Conservation (phyloP, 1,139 yeast species). For the Magnusiomyces paraingens region DNA sequence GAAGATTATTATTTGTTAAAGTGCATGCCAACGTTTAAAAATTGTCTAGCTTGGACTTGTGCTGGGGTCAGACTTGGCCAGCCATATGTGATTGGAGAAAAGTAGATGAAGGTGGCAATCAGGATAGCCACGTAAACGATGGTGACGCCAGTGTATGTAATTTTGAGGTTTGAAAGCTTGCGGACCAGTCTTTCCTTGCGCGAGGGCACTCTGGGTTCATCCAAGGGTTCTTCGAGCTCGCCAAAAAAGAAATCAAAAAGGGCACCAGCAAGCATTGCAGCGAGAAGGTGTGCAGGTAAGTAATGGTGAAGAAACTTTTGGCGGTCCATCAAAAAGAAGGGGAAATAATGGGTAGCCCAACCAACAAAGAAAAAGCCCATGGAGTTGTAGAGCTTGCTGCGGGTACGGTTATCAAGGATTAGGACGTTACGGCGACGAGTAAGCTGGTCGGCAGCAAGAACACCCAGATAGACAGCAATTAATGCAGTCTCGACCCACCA, state of each 20-base stretch:
- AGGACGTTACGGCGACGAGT: slow-evolving; percentile 64
- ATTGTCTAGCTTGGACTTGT: slow-evolving; percentile 67
- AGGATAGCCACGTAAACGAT: slow-evolving; percentile 43
- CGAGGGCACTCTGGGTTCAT: slow-evolving; percentile 14
- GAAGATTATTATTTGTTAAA: slow-evolving; percentile 34
- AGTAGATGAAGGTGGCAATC: slow-evolving; percentile 61
- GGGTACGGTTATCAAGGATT: slow-evolving; percentile 54
- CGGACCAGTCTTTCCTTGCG: slow-evolving; percentile 19
- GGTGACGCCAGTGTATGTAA: slow-evolving; percentile 32
- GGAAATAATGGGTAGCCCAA: slow-evolving; percentile 84
- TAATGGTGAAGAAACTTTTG: slow-evolving; percentile 94
- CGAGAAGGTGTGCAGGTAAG: slow-evolving; percentile 90
- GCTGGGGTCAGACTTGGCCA: slow-evolving; percentile 54
- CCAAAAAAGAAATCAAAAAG: slow-evolving; percentile 73
- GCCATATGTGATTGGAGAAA: slow-evolving; percentile 85
- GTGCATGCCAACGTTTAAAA: slow-evolving; percentile 77
- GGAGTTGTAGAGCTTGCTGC: slow-evolving; percentile 72
- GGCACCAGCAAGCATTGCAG: slow-evolving; percentile 78
- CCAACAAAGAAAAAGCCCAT: slow-evolving; percentile 80
- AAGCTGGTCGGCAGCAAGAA: slow-evolving; percentile 65
- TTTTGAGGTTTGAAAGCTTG: slow-evolving; percentile 16
- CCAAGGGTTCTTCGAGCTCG: slow-evolving; percentile 33
- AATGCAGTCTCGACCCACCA: slow-evolving; percentile 82
- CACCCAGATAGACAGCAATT: slow-evolving; percentile 58
- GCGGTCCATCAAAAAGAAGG: slow-evolving; percentile 87